These are phyloP conservation scores for Alternaria atra DNA, from an alignment of 2,329 filamentous ascomycete genomes.

Conservation along the genomic window DNA sequence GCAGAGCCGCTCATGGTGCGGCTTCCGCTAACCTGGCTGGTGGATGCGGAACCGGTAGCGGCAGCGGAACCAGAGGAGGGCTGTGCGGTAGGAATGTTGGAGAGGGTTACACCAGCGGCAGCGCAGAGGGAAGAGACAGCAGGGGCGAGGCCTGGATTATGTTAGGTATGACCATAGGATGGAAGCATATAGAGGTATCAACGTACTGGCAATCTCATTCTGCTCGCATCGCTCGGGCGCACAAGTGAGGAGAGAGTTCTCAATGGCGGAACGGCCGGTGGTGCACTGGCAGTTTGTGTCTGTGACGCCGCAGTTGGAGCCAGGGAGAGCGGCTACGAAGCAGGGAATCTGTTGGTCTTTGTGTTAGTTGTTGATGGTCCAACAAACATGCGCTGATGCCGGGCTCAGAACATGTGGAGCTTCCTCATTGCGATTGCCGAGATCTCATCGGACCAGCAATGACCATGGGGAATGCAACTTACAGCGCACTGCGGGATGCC, in stretches of 20 bases:
- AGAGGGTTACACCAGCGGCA: constrained; percentile 35
- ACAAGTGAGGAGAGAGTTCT: constrained; percentile 53
- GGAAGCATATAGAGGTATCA: not conserved
- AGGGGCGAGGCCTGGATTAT: constrained; percentile 25
- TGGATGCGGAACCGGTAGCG: constrained; percentile 12
- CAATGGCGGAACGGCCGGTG: constrained; percentile 48
- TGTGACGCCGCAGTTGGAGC: constrained; percentile 57
- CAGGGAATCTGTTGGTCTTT: constrained; percentile 53
- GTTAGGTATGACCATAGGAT: not conserved
- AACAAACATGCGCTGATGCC: not conserved
- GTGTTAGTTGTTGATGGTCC: not conserved
- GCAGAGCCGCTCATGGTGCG: constrained; percentile 7
- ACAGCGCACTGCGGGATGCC: constrained; percentile 48
- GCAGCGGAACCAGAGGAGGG: constrained; percentile 11
- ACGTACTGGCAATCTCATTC: constrained; percentile 52
- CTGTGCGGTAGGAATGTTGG: constrained; percentile 29
- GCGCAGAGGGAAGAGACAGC: constrained; percentile 43
- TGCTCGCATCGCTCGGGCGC: constrained; percentile 50
- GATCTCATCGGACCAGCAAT: not conserved
- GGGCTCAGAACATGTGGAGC: not conserved
- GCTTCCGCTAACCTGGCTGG: constrained; percentile 6
- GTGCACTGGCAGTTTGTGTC: constrained; percentile 65
- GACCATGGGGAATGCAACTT: constrained; percentile 20
- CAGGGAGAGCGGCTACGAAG: constrained; percentile 57
- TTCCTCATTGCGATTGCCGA: not conserved